phyloP scores from a whole-genome alignment of 768 basidiomycete species.

The Kwoniella botswanensis region DNA sequence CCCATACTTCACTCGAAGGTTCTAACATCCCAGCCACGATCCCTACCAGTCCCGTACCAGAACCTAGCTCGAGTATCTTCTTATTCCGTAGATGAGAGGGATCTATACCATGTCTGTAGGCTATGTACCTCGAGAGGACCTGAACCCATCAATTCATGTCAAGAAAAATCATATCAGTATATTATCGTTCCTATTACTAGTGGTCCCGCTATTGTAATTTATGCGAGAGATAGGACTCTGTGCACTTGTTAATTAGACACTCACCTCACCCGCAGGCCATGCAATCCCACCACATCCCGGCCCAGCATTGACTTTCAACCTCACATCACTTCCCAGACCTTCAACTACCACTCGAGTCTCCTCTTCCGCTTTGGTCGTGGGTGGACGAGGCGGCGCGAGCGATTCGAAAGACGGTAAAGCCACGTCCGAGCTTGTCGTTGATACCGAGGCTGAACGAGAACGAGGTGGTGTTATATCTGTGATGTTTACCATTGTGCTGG shows the following conservation, averaged over 20 bases:
- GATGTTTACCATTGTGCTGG: background rate
- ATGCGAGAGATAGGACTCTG: no score
- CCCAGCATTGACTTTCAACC: slow-evolving; percentile 73
- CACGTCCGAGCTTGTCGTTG: slow-evolving; percentile 39
- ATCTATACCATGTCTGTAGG: slow-evolving; percentile 59
- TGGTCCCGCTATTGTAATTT: no score
- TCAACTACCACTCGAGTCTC: slow-evolving; percentile 41
- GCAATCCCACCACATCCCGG: slow-evolving; percentile 91
- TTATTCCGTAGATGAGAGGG: slow-evolving; percentile 65
- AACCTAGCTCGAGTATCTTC: slow-evolving; percentile 79
- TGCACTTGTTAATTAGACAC: slow-evolving; percentile 8
- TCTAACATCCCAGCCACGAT: slow-evolving; percentile 76
- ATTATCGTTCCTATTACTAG: no score
- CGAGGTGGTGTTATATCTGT: slow-evolving; percentile 5
- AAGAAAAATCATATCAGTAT: no score
- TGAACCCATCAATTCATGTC: slow-evolving; percentile 51
- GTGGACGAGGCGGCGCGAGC: slow-evolving; percentile 45
- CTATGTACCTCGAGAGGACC: slow-evolving; percentile 79
- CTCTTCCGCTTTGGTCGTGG: slow-evolving; percentile 44
- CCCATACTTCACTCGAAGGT: slow-evolving; percentile 65
- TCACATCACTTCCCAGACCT: slow-evolving; percentile 35
- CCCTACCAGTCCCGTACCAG: slow-evolving; percentile 92
- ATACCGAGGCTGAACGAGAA: slow-evolving; percentile 31
- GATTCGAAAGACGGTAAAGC: slow-evolving; percentile 42
- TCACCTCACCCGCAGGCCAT: slow-evolving; percentile 90